Evolutionary conservation across 2,329 filamentous ascomycete genomes (phyloP), one percentile per base, ranked within the genome.

Genomic region (Rhytidhysteron rufulum): DNA sequence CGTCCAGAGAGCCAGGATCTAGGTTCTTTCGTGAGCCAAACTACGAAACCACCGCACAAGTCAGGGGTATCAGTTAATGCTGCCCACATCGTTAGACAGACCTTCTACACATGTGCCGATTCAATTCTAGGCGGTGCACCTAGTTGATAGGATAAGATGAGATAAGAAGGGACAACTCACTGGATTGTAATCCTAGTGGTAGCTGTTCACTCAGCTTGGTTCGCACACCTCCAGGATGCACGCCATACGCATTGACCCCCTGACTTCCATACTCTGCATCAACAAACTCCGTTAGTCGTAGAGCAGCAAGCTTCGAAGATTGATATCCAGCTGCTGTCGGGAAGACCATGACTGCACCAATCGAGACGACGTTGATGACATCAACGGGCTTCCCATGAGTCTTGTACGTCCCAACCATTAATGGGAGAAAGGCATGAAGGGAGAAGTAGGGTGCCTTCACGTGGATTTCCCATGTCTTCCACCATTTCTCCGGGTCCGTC

Each of bases 351-450:
- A 46, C 59, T 49, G 4, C 69, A 32, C 30, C 30, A 32, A 6
- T 66, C 75, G 2, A 73, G 63, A 30, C 70, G 24, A 78, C 57
- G 39, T 71, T 74, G 40, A 79, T 57, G 18, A 80, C 59, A 29
- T 51, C 33, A 24, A 48, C 44, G 4, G 36, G 22, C 2, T 19
- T 35, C 4, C 21, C 31, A 0, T 66, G 71, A 52, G 71, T 71
- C 29, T 53, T 50, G 36, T 43, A 57, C 39, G 48, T 54, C 13
- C 24, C 21, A 0, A 63, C 43, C 2, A 69, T 51, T 18, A 74
- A 49, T 1, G 72, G 72, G 6, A 78, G 48, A 31, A 77, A 72
- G 1, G 68, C 62, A n/a, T 68, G 65, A 4, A 66, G 57, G 9
- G 72, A 51, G 2, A 75, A 57, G 47, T 72, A 77, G 0, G 66